Conservation (phyloP, 1,284 basidiomycete genomes). For the Schizophyllum commune region DNA sequence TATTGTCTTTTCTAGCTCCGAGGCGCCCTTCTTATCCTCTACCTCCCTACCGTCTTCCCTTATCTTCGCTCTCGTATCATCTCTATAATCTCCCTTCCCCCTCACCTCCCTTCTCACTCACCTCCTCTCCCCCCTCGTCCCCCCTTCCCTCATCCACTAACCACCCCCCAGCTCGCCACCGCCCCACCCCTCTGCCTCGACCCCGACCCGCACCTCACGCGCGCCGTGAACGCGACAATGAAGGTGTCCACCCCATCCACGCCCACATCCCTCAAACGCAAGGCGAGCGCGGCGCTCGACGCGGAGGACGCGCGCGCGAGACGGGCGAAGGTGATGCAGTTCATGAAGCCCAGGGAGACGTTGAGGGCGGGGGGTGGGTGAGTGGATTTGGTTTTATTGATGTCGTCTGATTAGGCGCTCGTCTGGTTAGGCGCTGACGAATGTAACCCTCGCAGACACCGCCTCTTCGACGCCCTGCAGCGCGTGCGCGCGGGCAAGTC, state of each 20-base stretch:
- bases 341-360: constrained; percentile 55
- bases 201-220: constrained; percentile 64
- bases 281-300: constrained; percentile 48
- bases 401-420: not conserved
- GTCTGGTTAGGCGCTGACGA: no score
- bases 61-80: not conserved
- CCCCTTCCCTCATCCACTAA: constrained; percentile 3
- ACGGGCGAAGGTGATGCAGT: constrained; percentile 66
- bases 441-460: no score
- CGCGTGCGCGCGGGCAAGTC: constrained; percentile 14
- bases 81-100: not conserved
- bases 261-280: constrained; percentile 70
- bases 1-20: no score
- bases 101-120: not conserved
- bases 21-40: no score
- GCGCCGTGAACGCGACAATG: constrained; percentile 64
- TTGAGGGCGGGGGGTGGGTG: constrained; percentile 36
- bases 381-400: constrained; percentile 27
- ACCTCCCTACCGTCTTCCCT: no score
- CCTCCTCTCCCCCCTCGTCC: not conserved
- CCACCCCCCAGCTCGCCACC: constrained; percentile 49
- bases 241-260: constrained; percentile 60
- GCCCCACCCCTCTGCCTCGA: constrained; percentile 67
- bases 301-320: constrained; percentile 66
- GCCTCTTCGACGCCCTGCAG: constrained; percentile 42